Evolutionary conservation across 2,329 filamentous ascomycete species (phyloP).

Genomic region (Penicillium brevicompactum): DNA sequence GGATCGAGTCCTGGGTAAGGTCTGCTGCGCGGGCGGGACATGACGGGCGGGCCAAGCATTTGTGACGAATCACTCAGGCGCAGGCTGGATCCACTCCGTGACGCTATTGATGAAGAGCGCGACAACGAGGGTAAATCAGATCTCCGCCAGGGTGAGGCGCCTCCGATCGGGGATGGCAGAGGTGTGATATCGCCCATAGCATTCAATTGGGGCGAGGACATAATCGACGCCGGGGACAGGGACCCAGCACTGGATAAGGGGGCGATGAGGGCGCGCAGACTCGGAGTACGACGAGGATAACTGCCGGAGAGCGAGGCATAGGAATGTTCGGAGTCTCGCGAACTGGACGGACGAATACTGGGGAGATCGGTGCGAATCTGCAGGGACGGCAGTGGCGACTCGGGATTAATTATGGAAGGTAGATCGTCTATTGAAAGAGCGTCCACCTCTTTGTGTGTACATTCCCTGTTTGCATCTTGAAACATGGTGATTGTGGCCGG

Average conservation of each 20-base stretch:
- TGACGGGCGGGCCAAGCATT: conserved; percentile 29
- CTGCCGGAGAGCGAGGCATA: conserved; percentile 44
- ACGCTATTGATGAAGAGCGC: conserved; percentile 44
- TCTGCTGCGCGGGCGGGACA: conserved; percentile 34
- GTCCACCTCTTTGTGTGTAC: neutral
- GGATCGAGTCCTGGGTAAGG: conserved; percentile 46
- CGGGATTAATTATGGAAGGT: conserved; percentile 13
- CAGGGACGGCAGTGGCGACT: conserved; percentile 30
- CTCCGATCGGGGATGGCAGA: conserved; percentile 70
- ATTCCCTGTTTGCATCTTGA: conserved; percentile 14
- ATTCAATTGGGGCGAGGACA: conserved; percentile 73
- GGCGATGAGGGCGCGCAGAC: conserved; percentile 44
- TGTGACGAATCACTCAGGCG: conserved; percentile 41
- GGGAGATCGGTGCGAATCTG: conserved; percentile 41
- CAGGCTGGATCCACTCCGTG: conserved; percentile 41
- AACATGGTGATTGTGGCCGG: conserved; percentile 4
- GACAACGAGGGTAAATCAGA: conserved; percentile 53
- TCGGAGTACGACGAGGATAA: conserved; percentile 47
- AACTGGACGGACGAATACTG: conserved; percentile 27
- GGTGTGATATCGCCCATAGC: conserved; percentile 80
- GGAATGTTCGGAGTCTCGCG: conserved; percentile 34
- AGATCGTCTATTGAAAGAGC: conserved; percentile 11
- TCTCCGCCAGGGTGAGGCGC: conserved; percentile 49
- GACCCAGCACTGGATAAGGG: conserved; percentile 46
- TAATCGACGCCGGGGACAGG: conserved; percentile 63